phyloP scores from a whole-genome alignment of 768 basidiomycete species.

The Phaffia australis region DNA sequence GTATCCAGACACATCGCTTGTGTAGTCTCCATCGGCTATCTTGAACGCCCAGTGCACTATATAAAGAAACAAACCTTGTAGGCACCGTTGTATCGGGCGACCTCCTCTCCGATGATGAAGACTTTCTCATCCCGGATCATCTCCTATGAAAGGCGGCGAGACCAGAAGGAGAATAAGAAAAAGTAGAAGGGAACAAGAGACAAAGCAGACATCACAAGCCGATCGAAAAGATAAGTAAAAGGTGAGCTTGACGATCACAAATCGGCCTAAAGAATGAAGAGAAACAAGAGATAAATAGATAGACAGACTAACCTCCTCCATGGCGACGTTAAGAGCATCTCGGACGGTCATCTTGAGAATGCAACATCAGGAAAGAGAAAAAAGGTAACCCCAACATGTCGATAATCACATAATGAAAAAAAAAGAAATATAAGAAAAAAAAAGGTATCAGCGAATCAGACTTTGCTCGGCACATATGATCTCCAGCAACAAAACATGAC shows the following conservation, averaged over 20 bases:
- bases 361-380: not conserved
- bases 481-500: not conserved
- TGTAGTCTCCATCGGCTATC: not conserved
- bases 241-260: too few relatives aligned
- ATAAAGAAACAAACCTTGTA: constrained; percentile 34
- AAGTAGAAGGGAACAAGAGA: not conserved
- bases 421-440: not conserved
- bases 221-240: too few relatives aligned
- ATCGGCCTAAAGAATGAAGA: not conserved
- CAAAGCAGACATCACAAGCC: too few relatives aligned
- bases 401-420: not conserved
- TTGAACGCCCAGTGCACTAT: not conserved
- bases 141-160: constrained; percentile 44
- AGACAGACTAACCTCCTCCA: constrained; percentile 58
- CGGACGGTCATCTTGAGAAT: constrained; percentile 62
- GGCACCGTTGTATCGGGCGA: constrained; percentile 78
- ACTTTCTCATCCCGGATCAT: constrained; percentile 93
- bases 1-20: too few relatives aligned
- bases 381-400: not conserved
- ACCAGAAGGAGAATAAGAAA: not conserved
- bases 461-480: not conserved
- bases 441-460: not conserved
- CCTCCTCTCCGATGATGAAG: constrained; percentile 93
- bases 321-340: constrained; percentile 90
- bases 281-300: not conserved